phyloP scores from a whole-genome alignment of 805 yeast genomes.

The Cyberlindnera mycetangii region DNA sequence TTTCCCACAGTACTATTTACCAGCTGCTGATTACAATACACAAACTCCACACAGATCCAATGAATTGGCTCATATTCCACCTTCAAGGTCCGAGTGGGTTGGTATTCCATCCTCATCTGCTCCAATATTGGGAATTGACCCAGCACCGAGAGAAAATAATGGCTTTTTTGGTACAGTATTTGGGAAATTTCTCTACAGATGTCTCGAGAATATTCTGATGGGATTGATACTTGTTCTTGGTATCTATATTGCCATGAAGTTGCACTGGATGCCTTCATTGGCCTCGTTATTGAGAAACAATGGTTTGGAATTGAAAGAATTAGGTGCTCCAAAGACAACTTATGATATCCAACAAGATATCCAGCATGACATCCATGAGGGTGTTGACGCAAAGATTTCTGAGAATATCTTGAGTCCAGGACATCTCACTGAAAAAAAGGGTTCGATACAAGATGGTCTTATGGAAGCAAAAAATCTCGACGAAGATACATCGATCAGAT shows the following conservation, averaged over 20 bases:
- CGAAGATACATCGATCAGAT: background rate
- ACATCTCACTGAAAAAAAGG: background rate
- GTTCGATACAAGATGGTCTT: background rate
- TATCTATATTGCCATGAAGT: conserved; percentile 29
- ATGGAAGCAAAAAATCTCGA: background rate
- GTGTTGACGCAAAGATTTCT: conserved; percentile 1
- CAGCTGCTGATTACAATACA: conserved; percentile 11
- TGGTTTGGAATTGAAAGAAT: conserved; percentile 31
- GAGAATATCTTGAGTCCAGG: background rate
- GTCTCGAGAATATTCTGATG: conserved; percentile 40
- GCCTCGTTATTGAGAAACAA: conserved; percentile 30
- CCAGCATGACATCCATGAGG: conserved; percentile 1
- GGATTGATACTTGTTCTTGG: conserved; percentile 29
- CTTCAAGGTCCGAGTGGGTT: conserved; percentile 19
- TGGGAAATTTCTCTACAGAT: conserved; percentile 32
- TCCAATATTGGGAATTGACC: conserved; percentile 26
- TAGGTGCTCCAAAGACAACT: conserved; percentile 12
- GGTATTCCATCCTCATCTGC: conserved; percentile 19
- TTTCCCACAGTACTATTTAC: conserved; percentile 20
- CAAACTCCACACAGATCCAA: conserved; percentile 15
- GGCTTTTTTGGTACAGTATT: conserved; percentile 24
- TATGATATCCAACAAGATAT: conserved; percentile 4
- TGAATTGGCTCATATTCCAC: conserved; percentile 15
- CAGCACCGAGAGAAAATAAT: conserved; percentile 17
- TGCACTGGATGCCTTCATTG: conserved; percentile 33